Base-by-base conservation (phyloP, 495 filamentous ascomycete genomes). In the Aspergillus mulundensis region DNA sequence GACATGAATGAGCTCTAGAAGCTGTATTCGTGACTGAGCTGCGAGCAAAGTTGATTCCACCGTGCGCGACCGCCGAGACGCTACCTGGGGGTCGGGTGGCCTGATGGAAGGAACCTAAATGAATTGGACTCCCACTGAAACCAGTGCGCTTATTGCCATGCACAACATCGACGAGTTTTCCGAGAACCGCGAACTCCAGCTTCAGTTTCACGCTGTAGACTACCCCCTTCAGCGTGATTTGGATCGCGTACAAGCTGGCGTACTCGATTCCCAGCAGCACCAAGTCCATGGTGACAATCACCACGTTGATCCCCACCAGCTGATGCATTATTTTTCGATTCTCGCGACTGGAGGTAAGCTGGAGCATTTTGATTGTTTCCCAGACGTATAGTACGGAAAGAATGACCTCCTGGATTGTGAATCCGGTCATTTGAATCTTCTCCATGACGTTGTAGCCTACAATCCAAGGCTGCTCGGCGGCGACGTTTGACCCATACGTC, bases 151-250 rank as follows among this genome's bases (percentile, higher is more conserved):
- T 53, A 11, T 66, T 67, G 1, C 67, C 64, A 40, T 75, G 69
- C 7, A 75, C 70, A 11, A 76, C 59, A 54, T 73, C 65, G 21
- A 75, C 67, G 56, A 84, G 65, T 15, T 75, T 74, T 49, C 83
- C 81, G 25, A 86, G 74, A 43, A 87, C 80, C 12, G 76, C 78
- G 53, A 84, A 82, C 64, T 87, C 84, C 14, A 84, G 70, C 63
- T 85, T 86, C 34, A 87, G 68, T 62, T 87, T 87, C 51, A 86
- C 68, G 68, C 83, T 85, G 68, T 85, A 86, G 3, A 84, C 64
- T 56, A 80, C 74, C 5, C 72, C 77, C 66, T 86, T 85, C 39
- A 81, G 68, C 2, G 74, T 77, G 16, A 78, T 81, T 60, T 86
- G 77, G 32, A 83, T 69, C 3, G 77, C 71, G 59, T 81, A 84